phyloP scores from a whole-genome alignment of 305 asterid species.

The Fraxinus sp. region DNA sequence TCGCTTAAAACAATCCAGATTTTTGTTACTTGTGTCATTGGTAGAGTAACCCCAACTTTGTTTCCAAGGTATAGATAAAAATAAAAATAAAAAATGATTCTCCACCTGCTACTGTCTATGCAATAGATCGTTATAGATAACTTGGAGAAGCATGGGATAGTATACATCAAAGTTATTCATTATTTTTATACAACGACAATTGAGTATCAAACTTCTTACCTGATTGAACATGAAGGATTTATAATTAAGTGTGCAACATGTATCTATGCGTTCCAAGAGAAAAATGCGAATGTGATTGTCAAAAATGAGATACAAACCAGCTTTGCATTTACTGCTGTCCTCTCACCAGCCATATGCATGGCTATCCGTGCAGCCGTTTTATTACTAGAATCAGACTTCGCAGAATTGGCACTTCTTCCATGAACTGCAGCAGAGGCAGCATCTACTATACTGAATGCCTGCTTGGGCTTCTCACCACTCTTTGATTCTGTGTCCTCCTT shows the following conservation, averaged over 20 bases:
- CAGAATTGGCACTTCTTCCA: slow-evolving; percentile 98
- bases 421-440: slow-evolving; percentile 99
- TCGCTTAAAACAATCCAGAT: not conserved
- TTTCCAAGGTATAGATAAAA: not conserved
- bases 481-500: slow-evolving; percentile 59
- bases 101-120: slow-evolving; percentile 4
- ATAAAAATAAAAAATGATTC: not conserved
- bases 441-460: slow-evolving; percentile 85
- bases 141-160: not conserved
- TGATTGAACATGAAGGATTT: slow-evolving; percentile 9
- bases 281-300: not conserved
- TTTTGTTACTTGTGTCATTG: not conserved
- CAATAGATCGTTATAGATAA: not conserved
- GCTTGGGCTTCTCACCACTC: slow-evolving; percentile 55
- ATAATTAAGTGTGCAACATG: slow-evolving; percentile 4
- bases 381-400: slow-evolving; percentile 77
- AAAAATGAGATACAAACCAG: slow-evolving; percentile 56
- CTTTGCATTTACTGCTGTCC: slow-evolving; percentile 89
- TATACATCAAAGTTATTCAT: not conserved
- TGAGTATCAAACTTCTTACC: slow-evolving; percentile 21
- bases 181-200: not conserved
- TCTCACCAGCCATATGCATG: slow-evolving; percentile 97
- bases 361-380: slow-evolving; percentile 98
- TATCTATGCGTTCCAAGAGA: not conserved
- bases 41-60: not conserved